Percentiles rank a stretch among this genome's conserved stretches.
phyloP scores from a whole-genome alignment of 192 early-diverging fungal species.

The Pecoramyces ruminantium region DNA sequence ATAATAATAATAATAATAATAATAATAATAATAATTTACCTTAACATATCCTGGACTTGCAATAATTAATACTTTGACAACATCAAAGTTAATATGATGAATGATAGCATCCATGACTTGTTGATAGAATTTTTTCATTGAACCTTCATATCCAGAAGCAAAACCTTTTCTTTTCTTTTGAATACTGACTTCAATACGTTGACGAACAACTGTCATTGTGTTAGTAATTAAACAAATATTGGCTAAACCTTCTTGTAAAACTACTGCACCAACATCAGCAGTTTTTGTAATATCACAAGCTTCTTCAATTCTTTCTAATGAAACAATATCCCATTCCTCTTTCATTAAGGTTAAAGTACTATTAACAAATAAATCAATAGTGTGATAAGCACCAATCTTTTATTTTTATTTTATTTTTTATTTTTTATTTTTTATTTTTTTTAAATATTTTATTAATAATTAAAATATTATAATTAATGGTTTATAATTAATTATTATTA shows the following conservation, averaged over 20 bases:
- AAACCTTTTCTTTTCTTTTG: slow-evolving; percentile 88
- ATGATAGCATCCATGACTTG: slow-evolving; percentile 77
- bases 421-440: no score
- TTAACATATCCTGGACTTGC: slow-evolving; percentile 92
- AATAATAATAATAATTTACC: slow-evolving; percentile 14
- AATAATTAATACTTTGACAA: slow-evolving; percentile 86
- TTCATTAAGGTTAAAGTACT: slow-evolving; percentile 63
- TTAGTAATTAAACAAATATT: slow-evolving; percentile 85
- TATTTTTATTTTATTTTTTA: no score
- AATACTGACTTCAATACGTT: slow-evolving; percentile 76
- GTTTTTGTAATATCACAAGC: slow-evolving; percentile 76
- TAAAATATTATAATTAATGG: no score
- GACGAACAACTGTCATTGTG: slow-evolving; percentile 87
- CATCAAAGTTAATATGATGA: slow-evolving; percentile 73
- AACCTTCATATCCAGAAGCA: slow-evolving; percentile 77
- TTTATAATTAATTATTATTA: no score
- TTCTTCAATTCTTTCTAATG: slow-evolving; percentile 70
- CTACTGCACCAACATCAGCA: slow-evolving; percentile 84
- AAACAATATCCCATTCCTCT: slow-evolving; percentile 82
- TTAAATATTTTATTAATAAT: no score
- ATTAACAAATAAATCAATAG: no score
- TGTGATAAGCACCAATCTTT: no score
- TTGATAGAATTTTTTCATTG: slow-evolving; percentile 62
- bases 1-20: no score
- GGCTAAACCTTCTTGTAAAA: slow-evolving; percentile 78